Percentiles rank a stretch among this genome's conserved stretches.
Conservation (phyloP, 2,329 filamentous ascomycete species). For the Kalaharituber pfeilii region DNA sequence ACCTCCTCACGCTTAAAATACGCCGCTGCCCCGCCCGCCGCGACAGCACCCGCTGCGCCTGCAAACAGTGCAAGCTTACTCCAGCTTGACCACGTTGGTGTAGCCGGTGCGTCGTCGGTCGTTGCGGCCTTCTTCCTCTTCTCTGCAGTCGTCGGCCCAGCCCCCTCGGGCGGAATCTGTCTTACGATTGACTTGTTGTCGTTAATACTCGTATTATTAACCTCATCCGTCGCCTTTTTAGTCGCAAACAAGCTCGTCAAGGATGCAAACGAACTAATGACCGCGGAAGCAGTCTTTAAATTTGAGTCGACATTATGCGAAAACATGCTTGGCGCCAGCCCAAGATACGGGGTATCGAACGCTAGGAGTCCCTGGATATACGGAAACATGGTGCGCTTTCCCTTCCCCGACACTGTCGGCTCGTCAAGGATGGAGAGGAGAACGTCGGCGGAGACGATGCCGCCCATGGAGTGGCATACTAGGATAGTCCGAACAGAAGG, state of each 20-base stretch:
- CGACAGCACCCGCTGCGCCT: conserved; percentile 65
- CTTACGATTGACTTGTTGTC: not conserved
- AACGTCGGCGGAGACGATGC: conserved; percentile 84
- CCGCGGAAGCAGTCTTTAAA: conserved; percentile 54
- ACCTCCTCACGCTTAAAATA: conserved; percentile 75
- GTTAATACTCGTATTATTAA: not conserved
- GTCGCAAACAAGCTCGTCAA: conserved; percentile 40
- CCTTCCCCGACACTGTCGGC: conserved; percentile 31
- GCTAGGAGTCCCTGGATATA: conserved; percentile 79
- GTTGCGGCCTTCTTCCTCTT: conserved; percentile 24
- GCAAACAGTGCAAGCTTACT: conserved; percentile 73
- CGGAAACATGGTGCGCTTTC: conserved; percentile 59
- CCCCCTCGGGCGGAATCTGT: conserved; percentile 12
- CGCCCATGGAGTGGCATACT: conserved; percentile 77
- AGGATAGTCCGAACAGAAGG: conserved; percentile 69
- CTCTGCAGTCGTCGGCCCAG: conserved; percentile 12
- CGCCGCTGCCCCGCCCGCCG: conserved; percentile 65
- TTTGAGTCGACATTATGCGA: conserved; percentile 75
- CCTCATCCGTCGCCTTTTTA: conserved; percentile 12
- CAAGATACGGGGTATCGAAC: conserved; percentile 81
- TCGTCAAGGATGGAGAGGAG: conserved; percentile 58
- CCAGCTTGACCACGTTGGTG: conserved; percentile 54
- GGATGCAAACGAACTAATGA: conserved; percentile 50
- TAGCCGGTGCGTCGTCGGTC: conserved; percentile 31
- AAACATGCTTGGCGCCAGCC: conserved; percentile 53